Base-by-base conservation (phyloP, 306 rosid genomes). In the Sindora glabra region DNA sequence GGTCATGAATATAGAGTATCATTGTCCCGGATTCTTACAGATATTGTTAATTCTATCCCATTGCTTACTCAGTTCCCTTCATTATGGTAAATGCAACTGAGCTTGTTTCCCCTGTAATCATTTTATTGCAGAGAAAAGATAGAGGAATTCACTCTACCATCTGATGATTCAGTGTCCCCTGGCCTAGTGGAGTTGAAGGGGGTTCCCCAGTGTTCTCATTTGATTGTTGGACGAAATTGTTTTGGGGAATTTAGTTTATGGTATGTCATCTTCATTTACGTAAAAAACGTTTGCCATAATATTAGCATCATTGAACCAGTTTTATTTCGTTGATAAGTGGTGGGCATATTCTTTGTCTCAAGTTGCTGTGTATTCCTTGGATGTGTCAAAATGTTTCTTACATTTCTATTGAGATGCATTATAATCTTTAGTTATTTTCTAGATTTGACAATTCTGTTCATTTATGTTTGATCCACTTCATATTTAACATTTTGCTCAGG, bases 241-340 rank as follows among this genome's bases (percentile, higher is more conserved):
- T 65, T 58, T 30, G 96, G 94, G 61, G 87, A 87, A 64, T 90
- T 90, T 65, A 87, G 84, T 75, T 72, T 90, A 59, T 90, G 97
- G 97, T 90, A 87, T 49, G 83, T 65, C 50, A 44, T 63, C 62
- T 62, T 56, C 48, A 14, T 10, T 65, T 71, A 14, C 45, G 19
- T 34, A 41, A 55, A 42, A 62, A 37, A 19, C 48, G 32, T 54
- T 16, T 10, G 33, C 64, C 33, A 37, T 36, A 42, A 55, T 51
- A 63, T 24, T 45, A 37, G 17, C 64, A 22, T 64, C 60, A 33
- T 44, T 75, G 18, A 26, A 37, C 15, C 15, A 37, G 13, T 51
- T 69, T 57, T 51, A 32, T 33, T 14, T 33, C 16, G 15, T 9
- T 24, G 24, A 15, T 16, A 5, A 58, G 10, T 2, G 6, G 6